Base-by-base conservation (phyloP, 2,329 filamentous ascomycete genomes). In the Elsinoe batatas region DNA sequence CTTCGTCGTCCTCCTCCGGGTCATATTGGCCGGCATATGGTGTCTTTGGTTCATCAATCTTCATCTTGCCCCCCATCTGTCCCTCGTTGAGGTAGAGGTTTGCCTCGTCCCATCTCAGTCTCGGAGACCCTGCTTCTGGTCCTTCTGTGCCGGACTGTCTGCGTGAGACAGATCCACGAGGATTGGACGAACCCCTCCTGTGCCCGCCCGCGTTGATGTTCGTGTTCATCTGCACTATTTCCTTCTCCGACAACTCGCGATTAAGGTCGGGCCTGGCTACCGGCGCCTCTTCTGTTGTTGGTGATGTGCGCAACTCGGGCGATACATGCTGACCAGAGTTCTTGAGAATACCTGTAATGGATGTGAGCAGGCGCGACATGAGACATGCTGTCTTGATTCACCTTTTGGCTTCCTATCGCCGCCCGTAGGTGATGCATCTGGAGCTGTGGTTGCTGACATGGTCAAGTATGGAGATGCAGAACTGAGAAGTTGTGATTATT, bases 31-130 rank as follows among this genome's bases (percentile, higher is more conserved):
- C 87, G 35, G 89, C 93, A 69, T 91, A 98, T 3, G 93, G 93
- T 6, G 93, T 98, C 79, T 98, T 98, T 59, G 93, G 93, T 75
- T 98, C 93, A 62, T 90, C 88, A 61, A 98, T 98, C 78, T 97
- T 98, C 93, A 98, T 98, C 58, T 91, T 96, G 59, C 87, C 85
- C 58, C 84, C 89, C 72, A 88, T 91, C 72, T 97, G 89, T 72
- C 97, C 91, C 74, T 98, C 93, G 6, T 93, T 93, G 54, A 98
- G 80, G 73, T 96, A 98, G 32, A 98, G 80, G 68, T 98, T 98
- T 44, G 88, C 93, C 75, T 98, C 93, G 71, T 98, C 93, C 93
- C 93, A 98, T 74, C 96, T 95, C 63, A 98, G 78, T 60, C 90
- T 84, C 60, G 87, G 85, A 57, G 80, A 84, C 57, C 76, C 78